Conservation (phyloP, 2,329 filamentous ascomycete genomes). For the Verticillium isaacii region DNA sequence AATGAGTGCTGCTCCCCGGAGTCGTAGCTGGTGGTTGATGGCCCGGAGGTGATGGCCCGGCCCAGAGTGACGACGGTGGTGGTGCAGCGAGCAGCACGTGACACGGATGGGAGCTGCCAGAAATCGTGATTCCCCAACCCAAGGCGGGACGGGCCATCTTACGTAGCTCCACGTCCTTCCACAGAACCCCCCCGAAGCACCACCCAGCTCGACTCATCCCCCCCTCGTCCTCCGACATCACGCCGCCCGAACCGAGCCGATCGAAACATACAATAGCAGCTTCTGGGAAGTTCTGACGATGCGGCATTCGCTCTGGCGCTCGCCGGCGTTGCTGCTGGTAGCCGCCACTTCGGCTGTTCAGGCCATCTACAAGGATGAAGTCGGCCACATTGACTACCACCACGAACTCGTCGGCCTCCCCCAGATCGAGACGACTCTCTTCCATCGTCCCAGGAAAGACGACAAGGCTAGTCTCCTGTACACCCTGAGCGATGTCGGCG, state of each 20-base stretch:
- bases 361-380: constrained; percentile 86
- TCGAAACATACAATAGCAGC: background rate
- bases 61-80: background rate
- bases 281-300: constrained; percentile 10
- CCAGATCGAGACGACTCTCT: constrained; percentile 81
- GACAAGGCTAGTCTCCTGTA: constrained; percentile 89
- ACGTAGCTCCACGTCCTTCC: constrained; percentile 2
- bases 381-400: constrained; percentile 89
- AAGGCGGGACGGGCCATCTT: background rate
- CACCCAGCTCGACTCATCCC: background rate
- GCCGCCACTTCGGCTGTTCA: constrained; percentile 37
- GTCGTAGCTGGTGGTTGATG: no score
- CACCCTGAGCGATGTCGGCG: constrained; percentile 77
- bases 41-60: no score
- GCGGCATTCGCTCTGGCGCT: constrained; percentile 13
- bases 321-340: constrained; percentile 21
- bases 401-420: constrained; percentile 83
- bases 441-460: constrained; percentile 77
- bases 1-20: no score
- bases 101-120: background rate
- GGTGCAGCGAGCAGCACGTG: background rate
- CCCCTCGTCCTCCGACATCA: background rate
- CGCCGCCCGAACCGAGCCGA: background rate
- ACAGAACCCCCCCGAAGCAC: background rate
- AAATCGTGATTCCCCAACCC: background rate